These are phyloP conservation scores for Arctostaphylos glauca DNA, from an alignment of 148 eudicot species.

Conservation along the genomic window DNA sequence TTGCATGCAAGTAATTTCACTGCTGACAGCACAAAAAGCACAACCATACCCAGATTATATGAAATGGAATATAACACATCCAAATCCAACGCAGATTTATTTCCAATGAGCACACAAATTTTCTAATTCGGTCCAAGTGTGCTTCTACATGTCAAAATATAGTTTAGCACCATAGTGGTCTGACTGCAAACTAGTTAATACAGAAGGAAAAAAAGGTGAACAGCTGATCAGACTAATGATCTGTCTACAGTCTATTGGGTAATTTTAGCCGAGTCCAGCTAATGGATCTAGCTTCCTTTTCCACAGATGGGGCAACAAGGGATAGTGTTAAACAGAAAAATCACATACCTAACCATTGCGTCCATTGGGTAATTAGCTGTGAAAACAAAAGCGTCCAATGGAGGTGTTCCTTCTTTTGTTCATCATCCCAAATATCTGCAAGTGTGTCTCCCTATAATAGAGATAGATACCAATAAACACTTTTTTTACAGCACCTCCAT, in stretches of 20 bases:
- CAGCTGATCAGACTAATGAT: not conserved
- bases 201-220: not conserved
- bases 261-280: not conserved
- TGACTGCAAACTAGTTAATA: not conserved
- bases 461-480: conserved; percentile 16
- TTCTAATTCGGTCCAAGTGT: not conserved
- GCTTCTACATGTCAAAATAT: not conserved
- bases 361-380: conserved; percentile 85
- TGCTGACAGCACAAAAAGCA: not conserved
- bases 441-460: conserved; percentile 41
- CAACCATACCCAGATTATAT: not conserved
- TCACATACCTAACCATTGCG: conserved; percentile 84
- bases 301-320: not conserved
- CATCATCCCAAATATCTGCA: conserved; percentile 68
- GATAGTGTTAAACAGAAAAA: conserved; percentile 7
- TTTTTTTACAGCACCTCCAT: not conserved
- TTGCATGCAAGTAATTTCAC: not conserved
- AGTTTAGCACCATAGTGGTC: conserved; percentile 1
- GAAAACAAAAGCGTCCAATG: conserved; percentile 92
- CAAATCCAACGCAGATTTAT: not conserved
- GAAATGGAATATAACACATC: not conserved
- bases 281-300: not conserved
- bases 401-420: conserved; percentile 51
- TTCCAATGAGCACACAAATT: not conserved
- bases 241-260: not conserved